A percentile compares a stretch with the other conserved stretches of the same genome.
These are phyloP conservation scores for Trichoderma polysporum DNA, from an alignment of 2,329 filamentous ascomycete species.

Conservation along the genomic window DNA sequence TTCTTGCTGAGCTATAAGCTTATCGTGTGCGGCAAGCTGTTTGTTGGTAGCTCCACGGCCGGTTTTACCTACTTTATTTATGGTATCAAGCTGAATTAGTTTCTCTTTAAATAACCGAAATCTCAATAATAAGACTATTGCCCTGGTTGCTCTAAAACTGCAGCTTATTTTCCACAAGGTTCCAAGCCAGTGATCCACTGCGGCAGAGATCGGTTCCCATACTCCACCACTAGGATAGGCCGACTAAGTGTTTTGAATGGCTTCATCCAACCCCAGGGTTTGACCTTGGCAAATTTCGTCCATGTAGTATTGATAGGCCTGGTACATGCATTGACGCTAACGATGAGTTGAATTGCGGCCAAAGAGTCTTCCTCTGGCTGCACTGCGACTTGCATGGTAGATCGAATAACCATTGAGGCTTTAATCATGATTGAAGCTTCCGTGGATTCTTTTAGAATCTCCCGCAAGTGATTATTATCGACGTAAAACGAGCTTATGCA, in stretches of 20 bases:
- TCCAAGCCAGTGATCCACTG: too few relatives aligned
- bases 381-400: neutral
- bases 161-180: too few relatives aligned
- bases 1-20: neutral
- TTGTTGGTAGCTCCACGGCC: too few relatives aligned
- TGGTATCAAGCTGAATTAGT: too few relatives aligned
- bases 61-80: too few relatives aligned
- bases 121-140: too few relatives aligned
- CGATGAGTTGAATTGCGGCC: neutral
- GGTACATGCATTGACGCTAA: neutral
- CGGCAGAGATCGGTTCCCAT: too few relatives aligned
- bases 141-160: too few relatives aligned
- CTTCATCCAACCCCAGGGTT: neutral
- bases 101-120: too few relatives aligned
- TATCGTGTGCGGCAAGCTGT: neutral
- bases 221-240: neutral
- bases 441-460: neutral
- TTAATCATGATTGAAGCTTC: neutral
- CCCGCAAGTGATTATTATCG: neutral
- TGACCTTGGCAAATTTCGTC: neutral
- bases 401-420: neutral
- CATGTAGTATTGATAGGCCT: neutral
- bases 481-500: conserved; percentile 18
- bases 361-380: neutral
- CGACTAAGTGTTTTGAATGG: neutral